phyloP scores from a whole-genome alignment of 2,329 filamentous ascomycete genomes.

The Aspergillus carbonarius region DNA sequence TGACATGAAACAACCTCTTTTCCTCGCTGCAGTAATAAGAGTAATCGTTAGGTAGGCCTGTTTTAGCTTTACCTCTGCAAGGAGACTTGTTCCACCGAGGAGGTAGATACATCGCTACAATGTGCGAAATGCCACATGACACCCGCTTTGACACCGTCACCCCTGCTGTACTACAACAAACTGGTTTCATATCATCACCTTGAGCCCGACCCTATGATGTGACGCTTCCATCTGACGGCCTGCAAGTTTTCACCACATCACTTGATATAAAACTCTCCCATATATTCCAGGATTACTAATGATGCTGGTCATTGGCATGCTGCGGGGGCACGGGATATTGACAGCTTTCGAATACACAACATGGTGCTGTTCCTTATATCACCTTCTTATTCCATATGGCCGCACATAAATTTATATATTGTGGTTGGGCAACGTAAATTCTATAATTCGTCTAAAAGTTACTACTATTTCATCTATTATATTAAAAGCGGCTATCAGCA shows the following conservation, averaged over 20 bases:
- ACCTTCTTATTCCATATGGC: no score
- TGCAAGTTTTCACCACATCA: neutral
- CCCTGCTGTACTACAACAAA: neutral
- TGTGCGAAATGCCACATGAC: neutral
- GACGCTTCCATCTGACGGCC: neutral
- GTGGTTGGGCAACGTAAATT: no score
- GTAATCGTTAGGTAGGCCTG: neutral
- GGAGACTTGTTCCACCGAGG: neutral
- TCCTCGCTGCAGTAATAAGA: neutral
- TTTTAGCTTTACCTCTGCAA: neutral
- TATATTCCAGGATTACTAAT: neutral
- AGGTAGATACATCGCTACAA: neutral
- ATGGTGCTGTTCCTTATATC: no score
- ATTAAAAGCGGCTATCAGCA: no score
- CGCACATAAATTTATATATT: no score
- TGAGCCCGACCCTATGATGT: neutral
- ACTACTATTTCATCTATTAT: no score
- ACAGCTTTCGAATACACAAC: no score
- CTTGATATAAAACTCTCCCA: neutral
- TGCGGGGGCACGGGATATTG: no score
- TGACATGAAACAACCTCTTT: neutral
- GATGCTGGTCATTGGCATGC: neutral
- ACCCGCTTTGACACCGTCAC: neutral
- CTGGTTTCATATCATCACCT: neutral
- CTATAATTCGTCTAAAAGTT: no score